phyloP scores from a whole-genome alignment of 305 asterid genomes.

The Solanum hybrid region DNA sequence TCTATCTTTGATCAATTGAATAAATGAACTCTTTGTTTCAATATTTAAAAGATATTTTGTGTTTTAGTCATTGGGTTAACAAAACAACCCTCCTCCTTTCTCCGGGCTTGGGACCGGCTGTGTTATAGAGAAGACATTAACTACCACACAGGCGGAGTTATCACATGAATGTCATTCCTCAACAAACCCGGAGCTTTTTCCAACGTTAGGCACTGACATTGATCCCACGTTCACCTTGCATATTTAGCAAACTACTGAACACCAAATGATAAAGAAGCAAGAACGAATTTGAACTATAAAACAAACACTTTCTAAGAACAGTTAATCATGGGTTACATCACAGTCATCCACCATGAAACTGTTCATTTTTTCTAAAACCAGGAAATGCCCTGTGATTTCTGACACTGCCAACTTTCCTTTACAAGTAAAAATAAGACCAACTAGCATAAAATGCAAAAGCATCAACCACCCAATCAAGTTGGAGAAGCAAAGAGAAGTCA shows the following conservation, averaged over 20 bases:
- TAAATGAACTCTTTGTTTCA: background rate
- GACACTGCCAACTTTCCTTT: background rate
- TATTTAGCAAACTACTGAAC: background rate
- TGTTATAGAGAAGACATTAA: constrained; percentile 3
- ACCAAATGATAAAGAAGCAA: background rate
- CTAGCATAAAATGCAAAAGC: background rate
- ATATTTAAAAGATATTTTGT: background rate
- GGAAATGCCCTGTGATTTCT: background rate
- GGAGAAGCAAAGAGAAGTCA: constrained; percentile 3
- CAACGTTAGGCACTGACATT: background rate
- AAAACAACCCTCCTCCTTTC: constrained; percentile 8
- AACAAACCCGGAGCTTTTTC: background rate
- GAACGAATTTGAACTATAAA: background rate
- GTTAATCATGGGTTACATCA: background rate
- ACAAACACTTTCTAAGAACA: background rate
- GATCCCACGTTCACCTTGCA: background rate
- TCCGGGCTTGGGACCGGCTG: constrained; percentile 12
- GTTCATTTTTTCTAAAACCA: background rate
- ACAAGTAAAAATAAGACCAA: background rate
- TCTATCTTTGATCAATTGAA: background rate
- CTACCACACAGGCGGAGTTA: constrained; percentile 8
- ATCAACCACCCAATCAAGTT: background rate
- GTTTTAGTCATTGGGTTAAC: background rate
- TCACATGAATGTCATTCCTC: constrained; percentile 1
- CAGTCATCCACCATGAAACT: background rate